Conservation (phyloP, 257 asterid species). For the Jaltomata sinuosa region DNA sequence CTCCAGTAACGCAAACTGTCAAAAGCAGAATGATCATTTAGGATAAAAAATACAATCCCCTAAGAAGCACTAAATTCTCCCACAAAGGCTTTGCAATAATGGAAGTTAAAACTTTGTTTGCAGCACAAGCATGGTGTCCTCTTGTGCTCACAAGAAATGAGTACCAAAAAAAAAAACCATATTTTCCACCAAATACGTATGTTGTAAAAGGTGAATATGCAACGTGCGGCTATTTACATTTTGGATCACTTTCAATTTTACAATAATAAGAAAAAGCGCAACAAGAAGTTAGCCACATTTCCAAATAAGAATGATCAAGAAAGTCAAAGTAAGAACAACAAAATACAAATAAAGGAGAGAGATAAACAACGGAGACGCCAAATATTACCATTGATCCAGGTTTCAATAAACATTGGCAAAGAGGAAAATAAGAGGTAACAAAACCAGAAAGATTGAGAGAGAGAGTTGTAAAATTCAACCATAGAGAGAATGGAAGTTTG, state of each 20-base stretch:
- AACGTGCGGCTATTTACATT: neutral
- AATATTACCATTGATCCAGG: neutral
- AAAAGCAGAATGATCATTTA: neutral
- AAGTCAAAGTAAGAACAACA: neutral
- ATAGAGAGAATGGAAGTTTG: neutral
- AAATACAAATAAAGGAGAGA: neutral
- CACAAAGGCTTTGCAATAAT: neutral
- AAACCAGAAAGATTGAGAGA: neutral
- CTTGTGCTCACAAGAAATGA: neutral
- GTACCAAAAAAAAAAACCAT: neutral
- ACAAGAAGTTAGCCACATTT: neutral
- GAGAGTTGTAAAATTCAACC: neutral
- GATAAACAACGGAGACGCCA: neutral
- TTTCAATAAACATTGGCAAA: neutral
- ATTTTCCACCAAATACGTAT: neutral
- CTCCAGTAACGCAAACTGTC: slow-evolving; percentile 88
- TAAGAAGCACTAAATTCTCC: neutral
- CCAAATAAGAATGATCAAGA: neutral
- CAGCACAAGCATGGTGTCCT: neutral
- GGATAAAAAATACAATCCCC: neutral
- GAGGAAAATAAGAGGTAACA: neutral
- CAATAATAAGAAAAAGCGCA: neutral
- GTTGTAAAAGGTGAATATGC: neutral
- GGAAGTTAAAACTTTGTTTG: neutral
- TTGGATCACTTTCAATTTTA: neutral